Conservation (phyloP, 768 basidiomycete species). For the Mycena vitilis region DNA sequence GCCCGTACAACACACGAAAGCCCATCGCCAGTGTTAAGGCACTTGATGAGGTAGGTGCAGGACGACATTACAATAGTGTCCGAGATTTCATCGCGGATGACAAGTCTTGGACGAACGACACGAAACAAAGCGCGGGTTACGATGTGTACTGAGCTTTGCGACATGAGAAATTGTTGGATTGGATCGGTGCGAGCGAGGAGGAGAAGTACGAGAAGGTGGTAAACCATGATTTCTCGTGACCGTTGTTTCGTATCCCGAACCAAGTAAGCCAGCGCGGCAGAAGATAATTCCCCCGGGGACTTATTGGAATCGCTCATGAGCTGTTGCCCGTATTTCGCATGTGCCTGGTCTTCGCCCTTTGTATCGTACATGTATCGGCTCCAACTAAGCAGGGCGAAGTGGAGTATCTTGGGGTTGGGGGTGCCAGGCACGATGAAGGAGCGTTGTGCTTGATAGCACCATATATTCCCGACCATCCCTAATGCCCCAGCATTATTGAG, state of each 20-base stretch:
- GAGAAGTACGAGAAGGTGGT: neutral
- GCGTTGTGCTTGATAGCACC: slow-evolving; percentile 6
- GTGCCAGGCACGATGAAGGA: neutral
- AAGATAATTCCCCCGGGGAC: neutral
- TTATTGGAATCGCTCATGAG: slow-evolving; percentile 4
- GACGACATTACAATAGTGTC: slow-evolving; percentile 8
- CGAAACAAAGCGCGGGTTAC: slow-evolving; percentile 6
- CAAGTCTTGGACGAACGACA: neutral
- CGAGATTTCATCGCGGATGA: slow-evolving; percentile 11
- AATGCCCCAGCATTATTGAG: slow-evolving; percentile 9
- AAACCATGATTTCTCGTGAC: neutral
- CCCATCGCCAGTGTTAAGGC: slow-evolving; percentile 11
- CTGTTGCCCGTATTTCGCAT: neutral
- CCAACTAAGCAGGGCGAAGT: slow-evolving; percentile 15
- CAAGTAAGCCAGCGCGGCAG: slow-evolving; percentile 6
- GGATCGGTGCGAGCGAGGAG: slow-evolving; percentile 9
- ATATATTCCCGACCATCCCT: slow-evolving; percentile 16
- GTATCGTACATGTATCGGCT: slow-evolving; percentile 16
- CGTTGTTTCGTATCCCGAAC: slow-evolving; percentile 2
- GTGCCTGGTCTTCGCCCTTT: neutral
- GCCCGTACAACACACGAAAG: slow-evolving; percentile 7
- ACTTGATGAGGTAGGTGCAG: neutral
- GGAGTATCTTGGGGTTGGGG: neutral
- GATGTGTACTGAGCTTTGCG: slow-evolving; percentile 5
- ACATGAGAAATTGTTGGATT: neutral